Conservation (phyloP, 2,329 filamentous ascomycete genomes). For the Penicillium thymicola region DNA sequence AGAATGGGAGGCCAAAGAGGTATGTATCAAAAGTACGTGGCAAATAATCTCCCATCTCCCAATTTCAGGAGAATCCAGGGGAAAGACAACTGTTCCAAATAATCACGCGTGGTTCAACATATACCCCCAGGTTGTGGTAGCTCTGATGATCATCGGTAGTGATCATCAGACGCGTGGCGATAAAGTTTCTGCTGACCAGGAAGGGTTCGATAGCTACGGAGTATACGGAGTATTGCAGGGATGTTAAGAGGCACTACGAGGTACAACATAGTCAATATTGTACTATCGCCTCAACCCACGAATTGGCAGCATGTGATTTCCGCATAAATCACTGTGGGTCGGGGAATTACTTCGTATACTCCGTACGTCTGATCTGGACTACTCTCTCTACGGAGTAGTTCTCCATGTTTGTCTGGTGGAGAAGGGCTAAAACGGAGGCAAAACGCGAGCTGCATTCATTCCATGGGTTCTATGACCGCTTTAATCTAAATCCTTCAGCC, state of each 20-base stretch:
- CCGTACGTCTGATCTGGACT: not conserved
- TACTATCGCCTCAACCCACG: not conserved
- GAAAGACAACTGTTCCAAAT: not conserved
- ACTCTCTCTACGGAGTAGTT: not conserved
- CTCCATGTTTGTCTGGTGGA: not conserved
- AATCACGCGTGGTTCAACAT: not conserved
- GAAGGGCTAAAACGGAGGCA: not conserved
- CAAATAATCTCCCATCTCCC: not conserved
- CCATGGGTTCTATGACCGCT: not conserved
- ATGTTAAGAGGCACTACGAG: not conserved
- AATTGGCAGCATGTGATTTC: slow-evolving; percentile 4
- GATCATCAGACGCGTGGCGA: slow-evolving; percentile 10
- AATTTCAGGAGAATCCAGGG: not conserved
- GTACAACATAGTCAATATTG: not conserved
- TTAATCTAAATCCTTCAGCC: slow-evolving; percentile 1
- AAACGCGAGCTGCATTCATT: not conserved
- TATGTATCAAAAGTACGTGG: not conserved
- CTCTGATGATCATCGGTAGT: slow-evolving; percentile 1
- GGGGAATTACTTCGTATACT: not conserved
- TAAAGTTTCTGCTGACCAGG: slow-evolving; percentile 1
- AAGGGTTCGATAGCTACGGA: not conserved
- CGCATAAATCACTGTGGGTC: not conserved
- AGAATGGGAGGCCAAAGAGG: not conserved
- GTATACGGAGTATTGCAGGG: not conserved
- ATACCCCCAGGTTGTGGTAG: not conserved